Percentiles rank a stretch among this genome's conserved stretches.
These are phyloP conservation scores for Alternaria metachromatica DNA, from an alignment of 2,329 filamentous ascomycete species.

Conservation along the genomic window DNA sequence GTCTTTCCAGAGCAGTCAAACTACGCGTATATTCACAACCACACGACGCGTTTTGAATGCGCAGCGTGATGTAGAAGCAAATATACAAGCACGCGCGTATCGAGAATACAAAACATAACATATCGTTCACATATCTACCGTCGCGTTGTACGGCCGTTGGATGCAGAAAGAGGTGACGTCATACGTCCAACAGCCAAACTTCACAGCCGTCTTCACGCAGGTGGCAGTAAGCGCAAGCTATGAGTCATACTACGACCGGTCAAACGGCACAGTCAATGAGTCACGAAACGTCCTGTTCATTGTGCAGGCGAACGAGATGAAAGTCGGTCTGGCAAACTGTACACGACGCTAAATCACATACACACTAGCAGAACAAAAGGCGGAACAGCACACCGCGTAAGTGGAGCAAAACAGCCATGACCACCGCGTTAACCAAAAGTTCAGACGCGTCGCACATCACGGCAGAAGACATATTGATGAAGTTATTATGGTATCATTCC, in stretches of 20 bases:
- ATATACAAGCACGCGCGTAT: fast-evolving
- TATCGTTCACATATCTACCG: fast-evolving
- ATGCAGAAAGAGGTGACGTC: background rate
- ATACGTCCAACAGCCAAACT: background rate
- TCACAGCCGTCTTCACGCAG: background rate
- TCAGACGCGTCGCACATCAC: slow-evolving; percentile 12
- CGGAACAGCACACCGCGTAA: background rate
- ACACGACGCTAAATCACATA: background rate
- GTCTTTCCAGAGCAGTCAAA: background rate
- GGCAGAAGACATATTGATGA: background rate
- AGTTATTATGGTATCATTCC: slow-evolving; percentile 46
- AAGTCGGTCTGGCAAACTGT: background rate
- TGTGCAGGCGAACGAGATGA: background rate
- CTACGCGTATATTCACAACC: background rate
- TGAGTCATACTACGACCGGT: background rate
- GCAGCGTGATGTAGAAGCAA: too few relatives aligned
- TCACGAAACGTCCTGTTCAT: background rate
- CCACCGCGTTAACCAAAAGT: background rate
- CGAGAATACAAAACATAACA: too few relatives aligned
- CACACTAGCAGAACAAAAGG: background rate
- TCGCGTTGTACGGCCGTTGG: background rate
- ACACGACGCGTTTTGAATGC: background rate
- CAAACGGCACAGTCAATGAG: background rate
- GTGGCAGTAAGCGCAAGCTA: background rate
- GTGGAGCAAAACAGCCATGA: background rate